Evolutionary conservation across 495 filamentous ascomycete species (phyloP), one percentile per base, ranked within the genome.

Genomic region (Daldinia decipiens): DNA sequence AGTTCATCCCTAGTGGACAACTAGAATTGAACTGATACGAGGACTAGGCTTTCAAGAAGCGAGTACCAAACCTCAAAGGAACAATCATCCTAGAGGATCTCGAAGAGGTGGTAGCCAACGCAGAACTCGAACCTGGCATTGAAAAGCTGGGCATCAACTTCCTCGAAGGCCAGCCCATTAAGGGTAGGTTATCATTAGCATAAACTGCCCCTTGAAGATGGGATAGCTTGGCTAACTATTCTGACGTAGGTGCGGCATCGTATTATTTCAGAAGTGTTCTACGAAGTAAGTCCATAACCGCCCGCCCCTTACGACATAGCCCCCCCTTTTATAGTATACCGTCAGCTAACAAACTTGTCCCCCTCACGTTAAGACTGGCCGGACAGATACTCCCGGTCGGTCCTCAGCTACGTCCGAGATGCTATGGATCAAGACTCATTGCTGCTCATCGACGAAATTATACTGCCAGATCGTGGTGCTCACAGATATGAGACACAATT

Each of bases 81-180:
- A 75, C 75, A 15, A 75, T 90, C 21, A 70, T 90, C 5, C 65
- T 88, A 3, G 86, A 90, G 62, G 88, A 91, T 62, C 74, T 85
- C 0, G 76, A 82, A 4, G 70, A 78, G 31, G 79, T 79, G 0
- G 59, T 81, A 15, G 73, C 65, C 5, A 59, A 60, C 1, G 78
- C 80, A 0, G 56, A 77, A 3, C 72, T 73, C 0, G 77, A 80
- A n/a, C 70, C 79, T 1, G 84, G 85, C 0, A 81, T 89, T n/a
- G 78, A 84, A 59, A 70, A 74, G 13, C 75, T 82, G 60, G 77
- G 69, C 0, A 74, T 87, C 29, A 78, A 88, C 72, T 87, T 89
- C 74, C 88, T 84, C 62, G 72, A 78, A 15, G 59, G 70, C 21
- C 85, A 90, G 68, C 76, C 81, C 0, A 68, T 89, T 12, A 79